Percentiles rank a stretch among this genome's conserved stretches.
Evolutionary conservation across 352 stramenopile species (phyloP).

Genomic region (Globisporangium carolinianum): DNA sequence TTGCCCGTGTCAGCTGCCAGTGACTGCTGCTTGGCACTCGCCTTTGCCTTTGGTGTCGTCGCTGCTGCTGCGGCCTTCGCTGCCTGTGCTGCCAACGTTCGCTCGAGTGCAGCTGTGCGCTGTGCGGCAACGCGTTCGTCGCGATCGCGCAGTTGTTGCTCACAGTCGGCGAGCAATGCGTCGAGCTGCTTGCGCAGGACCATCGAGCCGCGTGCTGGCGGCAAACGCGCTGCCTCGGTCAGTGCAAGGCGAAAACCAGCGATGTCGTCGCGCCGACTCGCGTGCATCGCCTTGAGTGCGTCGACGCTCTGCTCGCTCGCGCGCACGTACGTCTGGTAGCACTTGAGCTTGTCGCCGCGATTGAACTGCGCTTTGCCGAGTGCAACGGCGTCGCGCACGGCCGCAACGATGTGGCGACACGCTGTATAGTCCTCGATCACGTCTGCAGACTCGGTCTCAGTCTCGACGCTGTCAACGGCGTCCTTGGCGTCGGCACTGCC

Average conservation of each 20-base stretch:
- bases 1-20: too few species aligned
- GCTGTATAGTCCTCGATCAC: conserved; percentile 37
- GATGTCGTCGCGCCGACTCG: conserved; percentile 24
- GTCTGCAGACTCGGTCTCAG: conserved; percentile 18
- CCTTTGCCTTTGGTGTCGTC: not conserved
- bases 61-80: not conserved
- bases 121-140: conserved; percentile 20
- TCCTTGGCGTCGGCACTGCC: conserved; percentile 4
- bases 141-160: conserved; percentile 22
- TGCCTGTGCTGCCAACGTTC: conserved; percentile 1
- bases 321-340: conserved; percentile 57
- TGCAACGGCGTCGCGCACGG: conserved; percentile 44
- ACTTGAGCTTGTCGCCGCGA: conserved; percentile 65
- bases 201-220: conserved; percentile 48
- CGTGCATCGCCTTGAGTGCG: conserved; percentile 28
- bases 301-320: conserved; percentile 36
- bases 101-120: conserved; percentile 12
- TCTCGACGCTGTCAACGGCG: not conserved
- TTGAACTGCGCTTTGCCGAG: conserved; percentile 70
- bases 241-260: conserved; percentile 28
- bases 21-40: too few species aligned
- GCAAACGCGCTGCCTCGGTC: conserved; percentile 35
- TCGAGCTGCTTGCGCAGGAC: conserved; percentile 62
- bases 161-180: conserved; percentile 31
- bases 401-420: conserved; percentile 26